Percentiles rank a stretch among this genome's conserved stretches.
Evolutionary conservation across 768 basidiomycete species (phyloP).

Genomic region (Suillus brevipes): DNA sequence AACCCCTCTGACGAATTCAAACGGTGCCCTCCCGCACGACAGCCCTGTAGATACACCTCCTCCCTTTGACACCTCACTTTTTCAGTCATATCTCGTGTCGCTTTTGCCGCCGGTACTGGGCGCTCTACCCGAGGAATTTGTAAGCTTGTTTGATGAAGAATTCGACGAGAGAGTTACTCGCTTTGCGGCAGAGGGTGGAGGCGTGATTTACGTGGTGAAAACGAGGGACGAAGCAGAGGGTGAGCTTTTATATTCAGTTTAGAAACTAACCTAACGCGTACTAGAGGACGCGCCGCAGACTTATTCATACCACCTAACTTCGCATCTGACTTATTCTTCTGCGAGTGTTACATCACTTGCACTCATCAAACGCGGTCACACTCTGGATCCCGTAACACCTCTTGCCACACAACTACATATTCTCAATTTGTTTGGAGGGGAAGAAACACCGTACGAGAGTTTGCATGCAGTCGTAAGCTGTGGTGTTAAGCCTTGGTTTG

Average conservation of each 20-base stretch:
- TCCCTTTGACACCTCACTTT: conserved; percentile 65
- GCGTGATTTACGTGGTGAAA: conserved; percentile 83
- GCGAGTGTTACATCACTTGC: conserved; percentile 85
- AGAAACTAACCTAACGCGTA: conserved; percentile 12
- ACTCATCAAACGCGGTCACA: conserved; percentile 88
- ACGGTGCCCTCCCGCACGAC: conserved; percentile 27
- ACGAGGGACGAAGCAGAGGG: conserved; percentile 73
- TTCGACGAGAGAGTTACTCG: conserved; percentile 75
- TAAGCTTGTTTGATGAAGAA: conserved; percentile 66
- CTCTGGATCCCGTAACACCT: conserved; percentile 77
- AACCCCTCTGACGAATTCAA: conserved; percentile 32
- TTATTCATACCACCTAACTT: conserved; percentile 65
- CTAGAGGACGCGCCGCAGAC: conserved; percentile 67
- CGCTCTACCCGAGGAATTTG: conserved; percentile 63
- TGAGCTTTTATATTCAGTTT: conserved; percentile 32
- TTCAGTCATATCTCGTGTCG: conserved; percentile 67
- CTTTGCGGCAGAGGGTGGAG: conserved; percentile 75
- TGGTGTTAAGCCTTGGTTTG: conserved; percentile 98
- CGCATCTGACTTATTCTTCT: conserved; percentile 77
- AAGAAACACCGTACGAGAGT: conserved; percentile 92
- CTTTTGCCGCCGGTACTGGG: conserved; percentile 83
- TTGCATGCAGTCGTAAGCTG: conserved; percentile 92
- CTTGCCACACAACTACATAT: conserved; percentile 88
- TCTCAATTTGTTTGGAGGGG: conserved; percentile 86
- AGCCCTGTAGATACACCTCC: conserved; percentile 40